Evolutionary conservation across 1,284 basidiomycete species (phyloP), one percentile per base, ranked within the genome.

Genomic region (Flammula alnicola): DNA sequence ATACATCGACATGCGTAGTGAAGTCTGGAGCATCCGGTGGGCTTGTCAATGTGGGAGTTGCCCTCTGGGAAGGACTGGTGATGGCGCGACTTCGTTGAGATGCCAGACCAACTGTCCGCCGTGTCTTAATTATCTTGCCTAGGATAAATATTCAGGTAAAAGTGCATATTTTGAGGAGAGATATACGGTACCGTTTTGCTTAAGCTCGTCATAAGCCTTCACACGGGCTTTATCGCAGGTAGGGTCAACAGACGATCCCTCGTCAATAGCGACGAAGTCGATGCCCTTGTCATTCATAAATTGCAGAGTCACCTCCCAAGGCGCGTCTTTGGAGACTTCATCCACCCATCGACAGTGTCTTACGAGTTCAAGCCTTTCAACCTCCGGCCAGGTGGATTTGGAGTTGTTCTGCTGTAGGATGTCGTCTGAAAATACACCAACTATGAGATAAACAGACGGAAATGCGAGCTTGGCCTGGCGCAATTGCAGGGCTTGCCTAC

Each of bases 271-370:
- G 44, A 99, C 89, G 63, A 97, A 98, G 68, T 99, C 96, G 56
- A 99, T 93, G 64, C 86, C 68, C 63, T 88, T 84, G 61, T 86
- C 86, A 46, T 91, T 82, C 37, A 98, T 63, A 62, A 96, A 97
- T 3, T 78, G 83, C 51, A 86, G 77, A 56, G 89, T 85, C 49
- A 98, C 77, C 45, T 92, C 78, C 96, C 96, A 98, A 3, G 96
- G 96, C 4, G 90, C 92, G 49, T 95, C 91, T 20, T 91, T 83
- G 17, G 96, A 74, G 31, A 99, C 88, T 68, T 98, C 91, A 69
- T 99, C 94, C 1, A 95, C 94, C 96, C 96, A 99, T 47, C 93
- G 84, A 67, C 96, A 97, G 68, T 98, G 94, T 36, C 93, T 79
- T 14, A 93, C 87, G 11, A 89, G 84, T 70, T 98, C 95, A 63